phyloP scores from a whole-genome alignment of 2,329 filamentous ascomycete species.

The Paecilomyces fulvus region DNA sequence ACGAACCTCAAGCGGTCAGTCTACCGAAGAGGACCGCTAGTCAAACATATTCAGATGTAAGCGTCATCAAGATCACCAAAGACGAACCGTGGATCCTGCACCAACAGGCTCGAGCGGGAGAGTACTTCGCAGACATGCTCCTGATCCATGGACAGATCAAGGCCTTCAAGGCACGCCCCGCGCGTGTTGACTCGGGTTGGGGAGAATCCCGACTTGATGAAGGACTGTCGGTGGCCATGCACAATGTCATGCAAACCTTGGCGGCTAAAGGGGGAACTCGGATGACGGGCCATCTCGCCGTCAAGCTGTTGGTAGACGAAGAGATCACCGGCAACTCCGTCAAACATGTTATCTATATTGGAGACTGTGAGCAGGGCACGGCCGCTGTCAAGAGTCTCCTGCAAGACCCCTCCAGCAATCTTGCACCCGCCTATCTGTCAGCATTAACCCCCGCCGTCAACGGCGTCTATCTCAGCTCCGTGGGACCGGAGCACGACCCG shows the following conservation, averaged over 20 bases:
- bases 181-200: conserved; percentile 59
- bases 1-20: conserved; percentile 52
- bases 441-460: conserved; percentile 11
- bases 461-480: conserved; percentile 2
- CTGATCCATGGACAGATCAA: conserved; percentile 57
- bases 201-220: conserved; percentile 48
- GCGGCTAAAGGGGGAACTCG: conserved; percentile 40
- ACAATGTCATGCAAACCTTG: conserved; percentile 55
- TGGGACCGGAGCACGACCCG: not conserved
- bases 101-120: conserved; percentile 55
- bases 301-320: conserved; percentile 59
- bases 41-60: conserved; percentile 49
- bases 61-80: conserved; percentile 46
- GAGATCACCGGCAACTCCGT: conserved; percentile 23
- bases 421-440: conserved; percentile 20
- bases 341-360: conserved; percentile 24
- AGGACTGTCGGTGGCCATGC: conserved; percentile 51
- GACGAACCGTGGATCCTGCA: conserved; percentile 58
- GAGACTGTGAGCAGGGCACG: conserved; percentile 23
- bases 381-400: conserved; percentile 16
- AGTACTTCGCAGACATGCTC: conserved; percentile 65
- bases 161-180: conserved; percentile 58
- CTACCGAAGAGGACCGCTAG: conserved; percentile 48
- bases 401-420: conserved; percentile 19
- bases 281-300: conserved; percentile 63